Percentiles rank a stretch among this genome's conserved stretches.
Conservation (phyloP, 148 eudicot species). For the Amaranthus palmeri region DNA sequence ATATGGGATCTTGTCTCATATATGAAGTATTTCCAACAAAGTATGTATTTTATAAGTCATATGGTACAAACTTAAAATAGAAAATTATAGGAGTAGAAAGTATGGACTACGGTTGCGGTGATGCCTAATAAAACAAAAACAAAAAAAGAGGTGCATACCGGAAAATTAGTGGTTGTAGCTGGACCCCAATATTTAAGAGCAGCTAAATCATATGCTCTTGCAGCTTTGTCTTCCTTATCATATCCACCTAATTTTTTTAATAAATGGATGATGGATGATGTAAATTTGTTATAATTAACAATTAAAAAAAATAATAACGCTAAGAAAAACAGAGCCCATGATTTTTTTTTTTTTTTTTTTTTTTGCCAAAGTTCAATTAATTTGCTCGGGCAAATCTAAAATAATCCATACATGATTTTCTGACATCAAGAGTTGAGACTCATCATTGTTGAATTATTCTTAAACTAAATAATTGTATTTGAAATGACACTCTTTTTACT, state of each 20-base stretch:
- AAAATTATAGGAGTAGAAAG: neutral
- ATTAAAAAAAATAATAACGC: neutral
- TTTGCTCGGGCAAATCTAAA: conserved; percentile 13
- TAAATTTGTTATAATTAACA: conserved; percentile 3
- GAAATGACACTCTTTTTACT: conserved; percentile 17
- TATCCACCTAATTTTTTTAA: conserved; percentile 51
- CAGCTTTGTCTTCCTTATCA: conserved; percentile 87
- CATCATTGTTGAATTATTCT: conserved; percentile 6
- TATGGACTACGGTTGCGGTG: neutral
- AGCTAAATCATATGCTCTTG: conserved; percentile 82
- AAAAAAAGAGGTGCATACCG: conserved; percentile 34
- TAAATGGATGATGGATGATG: neutral
- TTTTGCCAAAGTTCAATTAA: conserved; percentile 1
- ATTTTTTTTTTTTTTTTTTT: neutral
- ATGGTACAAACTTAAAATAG: neutral
- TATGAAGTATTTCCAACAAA: no score
- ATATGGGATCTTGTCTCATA: no score
- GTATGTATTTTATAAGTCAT: no score
- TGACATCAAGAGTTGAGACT: neutral
- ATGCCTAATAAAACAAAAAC: conserved; percentile 14
- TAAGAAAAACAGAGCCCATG: neutral
- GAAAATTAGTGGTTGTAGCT: conserved; percentile 75
- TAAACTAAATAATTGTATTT: neutral
- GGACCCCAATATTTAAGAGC: conserved; percentile 92
- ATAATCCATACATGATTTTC: neutral